These are phyloP conservation scores for Microascus cirrosus DNA, from an alignment of 2,329 filamentous ascomycete genomes.

Conservation along the genomic window DNA sequence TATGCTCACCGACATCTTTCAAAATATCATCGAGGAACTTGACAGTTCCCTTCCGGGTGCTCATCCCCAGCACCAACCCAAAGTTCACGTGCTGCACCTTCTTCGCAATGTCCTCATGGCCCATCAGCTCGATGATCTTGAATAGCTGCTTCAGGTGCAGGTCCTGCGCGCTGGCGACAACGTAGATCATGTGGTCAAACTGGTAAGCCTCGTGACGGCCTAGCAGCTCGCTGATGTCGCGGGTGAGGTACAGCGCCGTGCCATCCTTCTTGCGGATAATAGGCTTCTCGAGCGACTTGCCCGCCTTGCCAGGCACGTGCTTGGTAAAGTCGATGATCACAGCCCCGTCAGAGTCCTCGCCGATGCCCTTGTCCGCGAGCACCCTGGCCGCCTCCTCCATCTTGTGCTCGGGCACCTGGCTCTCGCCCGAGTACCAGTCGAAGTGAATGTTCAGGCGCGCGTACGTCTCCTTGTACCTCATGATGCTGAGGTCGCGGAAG, in stretches of 20 bases:
- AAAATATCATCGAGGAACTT: constrained; percentile 66
- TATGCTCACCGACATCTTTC: constrained; percentile 75
- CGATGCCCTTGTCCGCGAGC: constrained; percentile 53
- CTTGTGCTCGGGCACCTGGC: constrained; percentile 53
- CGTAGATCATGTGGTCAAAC: constrained; percentile 74
- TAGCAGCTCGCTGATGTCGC: constrained; percentile 65
- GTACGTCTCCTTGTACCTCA: constrained; percentile 57
- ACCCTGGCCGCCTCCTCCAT: constrained; percentile 54
- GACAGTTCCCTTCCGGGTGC: constrained; percentile 60
- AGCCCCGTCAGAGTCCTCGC: constrained; percentile 60
- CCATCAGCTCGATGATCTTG: constrained; percentile 66
- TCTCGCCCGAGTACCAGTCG: constrained; percentile 66
- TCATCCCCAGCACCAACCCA: constrained; percentile 61
- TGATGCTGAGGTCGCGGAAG: constrained; percentile 57
- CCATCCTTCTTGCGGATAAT: constrained; percentile 65
- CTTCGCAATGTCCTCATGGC: constrained; percentile 52
- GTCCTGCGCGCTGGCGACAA: constrained; percentile 62
- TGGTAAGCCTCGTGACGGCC: constrained; percentile 50
- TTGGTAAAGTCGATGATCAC: constrained; percentile 63
- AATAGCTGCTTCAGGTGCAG: constrained; percentile 64
- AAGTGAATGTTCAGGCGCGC: constrained; percentile 60
- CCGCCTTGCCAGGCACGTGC: constrained; percentile 52
- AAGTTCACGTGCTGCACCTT: constrained; percentile 69
- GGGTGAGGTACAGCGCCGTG: constrained; percentile 66
- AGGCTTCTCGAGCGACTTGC: constrained; percentile 59